A percentile compares a stretch with the other conserved stretches of the same genome.
These are phyloP conservation scores for Pseudohyphozyma bogoriensis DNA, from an alignment of 768 basidiomycete genomes.

Conservation along the genomic window DNA sequence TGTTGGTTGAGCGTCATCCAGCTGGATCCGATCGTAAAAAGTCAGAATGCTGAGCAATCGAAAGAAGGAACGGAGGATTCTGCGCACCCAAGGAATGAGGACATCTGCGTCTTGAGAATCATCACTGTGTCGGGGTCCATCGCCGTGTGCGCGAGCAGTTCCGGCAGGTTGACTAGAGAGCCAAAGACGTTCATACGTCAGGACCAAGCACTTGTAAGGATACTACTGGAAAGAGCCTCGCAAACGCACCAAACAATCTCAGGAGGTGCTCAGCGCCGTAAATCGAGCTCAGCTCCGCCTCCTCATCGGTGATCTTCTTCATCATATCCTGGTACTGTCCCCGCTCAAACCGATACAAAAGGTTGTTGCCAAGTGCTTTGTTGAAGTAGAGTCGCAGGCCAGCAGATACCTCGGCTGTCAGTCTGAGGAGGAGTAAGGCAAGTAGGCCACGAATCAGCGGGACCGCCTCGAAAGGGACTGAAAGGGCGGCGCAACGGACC, in stretches of 20 bases:
- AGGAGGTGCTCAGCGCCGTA: conserved; percentile 93
- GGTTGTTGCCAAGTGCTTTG: conserved; percentile 66
- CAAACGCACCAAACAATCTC: conserved; percentile 69
- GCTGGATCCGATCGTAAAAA: conserved; percentile 43
- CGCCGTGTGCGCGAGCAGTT: conserved; percentile 78
- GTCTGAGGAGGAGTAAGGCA: neutral
- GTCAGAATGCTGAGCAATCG: neutral
- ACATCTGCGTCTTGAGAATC: conserved; percentile 77
- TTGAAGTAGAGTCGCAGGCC: conserved; percentile 90
- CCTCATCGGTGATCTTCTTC: conserved; percentile 46
- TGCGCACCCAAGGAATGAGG: conserved; percentile 68
- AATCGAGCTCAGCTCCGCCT: conserved; percentile 76
- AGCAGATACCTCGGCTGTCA: conserved; percentile 64
- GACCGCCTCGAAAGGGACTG: too few species aligned
- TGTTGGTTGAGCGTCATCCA: conserved; percentile 70
- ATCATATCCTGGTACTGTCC: conserved; percentile 76
- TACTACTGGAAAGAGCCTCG: neutral
- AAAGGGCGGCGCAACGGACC: conserved; percentile 8
- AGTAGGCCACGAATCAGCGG: neutral
- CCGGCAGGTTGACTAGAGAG: conserved; percentile 63
- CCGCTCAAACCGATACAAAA: conserved; percentile 92
- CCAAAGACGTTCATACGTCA: neutral
- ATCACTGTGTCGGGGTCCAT: conserved; percentile 79
- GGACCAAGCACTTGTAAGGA: neutral
- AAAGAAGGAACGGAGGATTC: neutral